Evolutionary conservation across 192 early-diverging fungal genomes (phyloP), one percentile per base, ranked within the genome.

Genomic region (Powellomyces hirtus): DNA sequence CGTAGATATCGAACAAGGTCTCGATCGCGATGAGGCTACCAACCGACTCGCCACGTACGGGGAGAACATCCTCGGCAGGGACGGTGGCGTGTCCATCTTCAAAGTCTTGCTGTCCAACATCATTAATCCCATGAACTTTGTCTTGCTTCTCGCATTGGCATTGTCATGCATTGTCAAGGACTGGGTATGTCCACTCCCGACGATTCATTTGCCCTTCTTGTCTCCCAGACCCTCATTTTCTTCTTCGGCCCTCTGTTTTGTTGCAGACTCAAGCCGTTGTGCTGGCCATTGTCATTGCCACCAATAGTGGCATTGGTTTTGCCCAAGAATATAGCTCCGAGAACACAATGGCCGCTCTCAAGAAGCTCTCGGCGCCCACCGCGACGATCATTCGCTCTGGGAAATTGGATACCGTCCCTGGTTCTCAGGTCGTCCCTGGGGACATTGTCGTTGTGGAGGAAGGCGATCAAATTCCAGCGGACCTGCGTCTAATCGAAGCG

Each of bases 381-480:
- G 81, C 89, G 13, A 65, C 70, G 14, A 92, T 91, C 36, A 63
- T 93, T 64, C 91, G 94, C 53, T 77, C 87, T 59, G 79, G 86
- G 62, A 11, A 45, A 8, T 50, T 64, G n/a, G 34, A 73, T 6
- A 51, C 73, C 1, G 76, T 95, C 44, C 61, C 84, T 16, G 76
- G 86, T 14, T 57, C 68, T 2, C 75, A 86, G 14, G 71, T 95
- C 22, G 90, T 93, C 10, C 76, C 84, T 1, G 93, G 93, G 56
- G 92, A 95, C 59, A 70, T 92, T 6, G 83, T 95, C 55, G 62
- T 77, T 7, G 59, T 94, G 42, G 79, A 77, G 0, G 62, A 87
- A 10, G 92, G 91, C 36, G 81, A 88, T 68, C 84, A 85, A 51
- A 86, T 93, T 22, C 91, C 91, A 24, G 92, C 90, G 0, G 93